Evolutionary conservation across 106 monocot genomes (phyloP).

Genomic region (Alisma plantagoaquatica): DNA sequence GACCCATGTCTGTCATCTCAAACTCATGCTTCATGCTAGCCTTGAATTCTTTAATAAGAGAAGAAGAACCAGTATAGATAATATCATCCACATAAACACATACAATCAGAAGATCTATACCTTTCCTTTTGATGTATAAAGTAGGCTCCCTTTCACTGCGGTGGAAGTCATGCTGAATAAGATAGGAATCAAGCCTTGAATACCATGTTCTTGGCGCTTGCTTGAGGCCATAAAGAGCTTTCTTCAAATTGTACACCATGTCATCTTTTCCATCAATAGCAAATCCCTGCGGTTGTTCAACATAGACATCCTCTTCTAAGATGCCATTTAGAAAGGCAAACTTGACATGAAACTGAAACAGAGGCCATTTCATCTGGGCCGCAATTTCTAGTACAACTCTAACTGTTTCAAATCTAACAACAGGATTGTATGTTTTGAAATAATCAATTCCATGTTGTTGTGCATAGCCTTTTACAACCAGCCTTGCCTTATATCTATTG

Average conservation of each 20-base stretch:
- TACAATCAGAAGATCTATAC: not conserved
- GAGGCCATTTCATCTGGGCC: not conserved
- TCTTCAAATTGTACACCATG: constrained; percentile 4
- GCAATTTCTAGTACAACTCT: not conserved
- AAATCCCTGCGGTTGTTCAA: constrained; percentile 3
- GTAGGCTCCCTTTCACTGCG: not conserved
- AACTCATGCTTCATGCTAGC: not conserved
- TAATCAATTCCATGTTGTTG: not conserved
- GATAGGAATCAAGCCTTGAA: not conserved
- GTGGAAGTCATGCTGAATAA: not conserved
- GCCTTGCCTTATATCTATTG: not conserved
- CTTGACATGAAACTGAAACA: constrained; percentile 1
- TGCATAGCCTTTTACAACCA: not conserved
- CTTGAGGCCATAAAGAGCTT: constrained; percentile 4
- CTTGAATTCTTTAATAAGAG: not conserved
- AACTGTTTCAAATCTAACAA: not conserved
- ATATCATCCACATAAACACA: not conserved
- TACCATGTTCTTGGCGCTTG: constrained; percentile 5
- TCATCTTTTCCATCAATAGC: not conserved
- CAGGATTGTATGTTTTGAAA: not conserved
- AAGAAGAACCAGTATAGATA: not conserved
- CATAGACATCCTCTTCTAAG: constrained; percentile 1
- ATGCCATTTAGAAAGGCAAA: not conserved
- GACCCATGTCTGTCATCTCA: not conserved
- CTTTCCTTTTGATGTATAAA: not conserved